Evolutionary conservation across 2,329 filamentous ascomycete genomes (phyloP).

Genomic region (Colletotrichum lini): DNA sequence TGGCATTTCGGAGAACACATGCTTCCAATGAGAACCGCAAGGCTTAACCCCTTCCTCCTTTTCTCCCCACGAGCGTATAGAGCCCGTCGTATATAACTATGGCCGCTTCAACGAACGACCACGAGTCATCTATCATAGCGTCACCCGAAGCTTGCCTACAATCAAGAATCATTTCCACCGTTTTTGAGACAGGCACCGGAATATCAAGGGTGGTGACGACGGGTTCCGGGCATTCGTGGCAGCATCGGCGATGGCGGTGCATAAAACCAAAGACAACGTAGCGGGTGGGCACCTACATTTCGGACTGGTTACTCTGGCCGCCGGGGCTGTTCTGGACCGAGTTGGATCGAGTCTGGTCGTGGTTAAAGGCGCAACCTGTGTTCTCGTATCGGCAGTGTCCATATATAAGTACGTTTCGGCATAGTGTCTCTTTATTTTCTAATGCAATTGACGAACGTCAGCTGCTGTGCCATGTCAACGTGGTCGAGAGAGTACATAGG

Average conservation of each 20-base stretch:
- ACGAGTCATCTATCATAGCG: not conserved
- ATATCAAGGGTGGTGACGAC: too few relatives aligned
- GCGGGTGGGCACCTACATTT: slow-evolving; percentile 60
- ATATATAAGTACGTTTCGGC: slow-evolving; percentile 93
- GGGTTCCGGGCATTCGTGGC: not conserved
- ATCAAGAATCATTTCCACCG: not conserved
- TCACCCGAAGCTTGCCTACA: not conserved
- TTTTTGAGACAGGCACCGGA: not conserved
- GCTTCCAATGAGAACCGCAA: not conserved
- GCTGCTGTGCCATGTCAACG: slow-evolving; percentile 17
- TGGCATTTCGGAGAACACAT: too few relatives aligned
- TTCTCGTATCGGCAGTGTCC: slow-evolving; percentile 94
- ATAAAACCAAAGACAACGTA: not conserved
- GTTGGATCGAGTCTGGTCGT: slow-evolving; percentile 77
- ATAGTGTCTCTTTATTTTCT: slow-evolving; percentile 92
- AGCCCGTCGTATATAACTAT: not conserved
- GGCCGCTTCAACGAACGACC: not conserved
- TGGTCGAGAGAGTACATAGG: slow-evolving; percentile 36
- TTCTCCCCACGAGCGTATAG: not conserved
- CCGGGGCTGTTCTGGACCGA: slow-evolving; percentile 41
- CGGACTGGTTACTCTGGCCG: slow-evolving; percentile 56
- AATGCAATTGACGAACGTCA: slow-evolving; percentile 43
- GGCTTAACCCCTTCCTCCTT: too few relatives aligned
- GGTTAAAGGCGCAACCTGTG: slow-evolving; percentile 91
- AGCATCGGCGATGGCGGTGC: not conserved